Evolutionary conservation across 2,329 filamentous ascomycete species (phyloP).

Genomic region (Fusarium multiceps): DNA sequence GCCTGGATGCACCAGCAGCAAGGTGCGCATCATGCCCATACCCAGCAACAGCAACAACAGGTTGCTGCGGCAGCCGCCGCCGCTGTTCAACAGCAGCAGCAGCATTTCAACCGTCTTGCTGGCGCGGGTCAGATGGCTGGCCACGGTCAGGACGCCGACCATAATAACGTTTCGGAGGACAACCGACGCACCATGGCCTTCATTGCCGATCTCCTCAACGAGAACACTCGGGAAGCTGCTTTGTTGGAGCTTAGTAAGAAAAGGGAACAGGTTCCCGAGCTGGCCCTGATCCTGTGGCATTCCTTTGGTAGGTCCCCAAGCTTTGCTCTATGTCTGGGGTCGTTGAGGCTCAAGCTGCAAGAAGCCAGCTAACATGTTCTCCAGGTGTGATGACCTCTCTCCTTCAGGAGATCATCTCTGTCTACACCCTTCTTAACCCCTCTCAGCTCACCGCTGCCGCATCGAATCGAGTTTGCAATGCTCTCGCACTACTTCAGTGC

Average conservation of each 20-base stretch:
- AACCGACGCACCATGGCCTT: constrained; percentile 92
- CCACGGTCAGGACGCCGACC: constrained; percentile 65
- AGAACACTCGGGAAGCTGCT: constrained; percentile 87
- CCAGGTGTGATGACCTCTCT: constrained; percentile 97
- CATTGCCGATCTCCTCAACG: constrained; percentile 91
- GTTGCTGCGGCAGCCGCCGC: constrained; percentile 58
- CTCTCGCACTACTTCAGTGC: constrained; percentile 92
- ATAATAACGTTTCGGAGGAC: constrained; percentile 84
- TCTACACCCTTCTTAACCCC: constrained; percentile 95
- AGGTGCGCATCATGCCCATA: constrained; percentile 65
- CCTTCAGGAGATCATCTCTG: constrained; percentile 97
- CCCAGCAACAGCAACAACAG: constrained; percentile 64
- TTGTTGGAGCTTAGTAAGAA: constrained; percentile 98
- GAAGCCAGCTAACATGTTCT: constrained; percentile 30
- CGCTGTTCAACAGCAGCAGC: constrained; percentile 63
- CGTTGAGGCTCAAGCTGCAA: constrained; percentile 12
- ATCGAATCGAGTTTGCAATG: constrained; percentile 97
- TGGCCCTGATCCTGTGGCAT: constrained; percentile 97
- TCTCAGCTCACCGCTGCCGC: constrained; percentile 98
- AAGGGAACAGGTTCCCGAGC: constrained; percentile 94
- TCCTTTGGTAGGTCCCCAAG: constrained; percentile 80
- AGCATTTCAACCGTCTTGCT: constrained; percentile 80
- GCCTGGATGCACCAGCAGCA: constrained; percentile 76
- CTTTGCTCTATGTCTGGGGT: constrained; percentile 3
- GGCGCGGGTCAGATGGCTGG: constrained; percentile 56